Conservation (phyloP, 2,329 filamentous ascomycete species). For the Conoideocrella luteorostrata region DNA sequence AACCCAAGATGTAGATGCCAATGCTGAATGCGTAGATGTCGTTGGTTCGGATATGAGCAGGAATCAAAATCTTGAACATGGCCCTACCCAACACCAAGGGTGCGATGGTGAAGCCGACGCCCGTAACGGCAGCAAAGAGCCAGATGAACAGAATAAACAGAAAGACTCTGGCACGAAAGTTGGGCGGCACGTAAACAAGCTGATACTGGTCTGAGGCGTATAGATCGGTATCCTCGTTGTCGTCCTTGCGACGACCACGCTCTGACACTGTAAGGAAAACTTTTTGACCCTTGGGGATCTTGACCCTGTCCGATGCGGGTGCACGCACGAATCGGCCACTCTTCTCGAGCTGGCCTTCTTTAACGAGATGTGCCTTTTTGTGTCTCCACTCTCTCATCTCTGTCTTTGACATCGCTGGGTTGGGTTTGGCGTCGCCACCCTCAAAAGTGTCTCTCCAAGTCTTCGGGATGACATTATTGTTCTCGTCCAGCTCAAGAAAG, state of each 20-base stretch:
- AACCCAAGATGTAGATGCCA: constrained; percentile 75
- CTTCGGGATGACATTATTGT: constrained; percentile 40
- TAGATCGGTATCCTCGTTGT: constrained; percentile 43
- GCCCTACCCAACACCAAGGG: constrained; percentile 79
- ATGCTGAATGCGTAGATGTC: constrained; percentile 95
- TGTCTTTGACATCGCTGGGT: constrained; percentile 24
- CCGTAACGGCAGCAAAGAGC: constrained; percentile 85
- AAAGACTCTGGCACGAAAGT: constrained; percentile 73
- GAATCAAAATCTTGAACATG: constrained; percentile 68
- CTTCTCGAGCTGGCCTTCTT: constrained; percentile 48
- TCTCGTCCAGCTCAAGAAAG: constrained; percentile 40
- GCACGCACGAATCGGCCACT: constrained; percentile 83
- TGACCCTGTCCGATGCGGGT: constrained; percentile 92
- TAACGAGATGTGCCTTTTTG: constrained; percentile 41
- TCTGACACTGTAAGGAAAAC: constrained; percentile 74
- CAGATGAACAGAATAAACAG: constrained; percentile 87
- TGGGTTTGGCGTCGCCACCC: constrained; percentile 39
- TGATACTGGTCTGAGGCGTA: constrained; percentile 58
- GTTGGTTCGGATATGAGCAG: constrained; percentile 69
- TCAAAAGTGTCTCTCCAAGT: constrained; percentile 53
- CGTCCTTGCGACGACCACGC: constrained; percentile 55
- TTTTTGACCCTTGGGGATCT: constrained; percentile 74
- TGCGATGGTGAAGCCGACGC: constrained; percentile 76
- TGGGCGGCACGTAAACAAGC: constrained; percentile 75
- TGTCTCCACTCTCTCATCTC: constrained; percentile 30